Percentiles rank a stretch among this genome's conserved stretches.
Evolutionary conservation across 1,139 yeast species (phyloP).

Genomic region (Pichia sp.): DNA sequence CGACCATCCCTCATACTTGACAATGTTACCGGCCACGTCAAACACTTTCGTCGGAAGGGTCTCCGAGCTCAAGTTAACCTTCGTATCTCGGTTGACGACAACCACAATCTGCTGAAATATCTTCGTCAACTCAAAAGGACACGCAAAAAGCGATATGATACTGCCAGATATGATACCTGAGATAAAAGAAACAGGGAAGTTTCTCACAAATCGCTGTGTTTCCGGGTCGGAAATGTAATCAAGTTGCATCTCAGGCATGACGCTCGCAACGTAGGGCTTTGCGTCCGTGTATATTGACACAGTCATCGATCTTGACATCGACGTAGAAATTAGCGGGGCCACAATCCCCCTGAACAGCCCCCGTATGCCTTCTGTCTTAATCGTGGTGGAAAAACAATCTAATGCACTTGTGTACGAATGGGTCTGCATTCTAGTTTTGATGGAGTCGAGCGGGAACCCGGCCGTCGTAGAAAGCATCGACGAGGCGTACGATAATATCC

Average conservation of each 20-base stretch:
- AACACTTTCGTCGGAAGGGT: constrained; percentile 40
- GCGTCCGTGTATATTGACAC: constrained; percentile 60
- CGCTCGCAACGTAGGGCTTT: constrained; percentile 43
- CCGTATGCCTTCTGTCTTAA: constrained; percentile 55
- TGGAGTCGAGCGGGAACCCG: constrained; percentile 83
- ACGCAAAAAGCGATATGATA: constrained; percentile 60
- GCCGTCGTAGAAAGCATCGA: constrained; percentile 63
- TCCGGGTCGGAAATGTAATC: background rate
- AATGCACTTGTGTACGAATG: constrained; percentile 56
- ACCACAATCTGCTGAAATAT: constrained; percentile 70
- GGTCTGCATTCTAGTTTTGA: constrained; percentile 83
- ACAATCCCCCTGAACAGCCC: constrained; percentile 77
- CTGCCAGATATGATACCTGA: constrained; percentile 70
- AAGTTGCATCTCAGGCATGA: constrained; percentile 10
- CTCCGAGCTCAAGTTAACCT: constrained; percentile 23
- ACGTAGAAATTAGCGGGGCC: constrained; percentile 66
- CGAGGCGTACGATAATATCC: constrained; percentile 59
- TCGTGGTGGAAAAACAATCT: constrained; percentile 58
- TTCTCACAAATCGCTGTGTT: constrained; percentile 33
- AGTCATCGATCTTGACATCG: constrained; percentile 61
- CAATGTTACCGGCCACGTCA: constrained; percentile 48
- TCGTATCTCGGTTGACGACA: constrained; percentile 35
- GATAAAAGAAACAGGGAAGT: constrained; percentile 60
- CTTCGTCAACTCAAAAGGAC: constrained; percentile 85
- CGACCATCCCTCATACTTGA: constrained; percentile 50